Conservation (phyloP, 2,329 filamentous ascomycete genomes). For the Pseudogymnoascus sp. region DNA sequence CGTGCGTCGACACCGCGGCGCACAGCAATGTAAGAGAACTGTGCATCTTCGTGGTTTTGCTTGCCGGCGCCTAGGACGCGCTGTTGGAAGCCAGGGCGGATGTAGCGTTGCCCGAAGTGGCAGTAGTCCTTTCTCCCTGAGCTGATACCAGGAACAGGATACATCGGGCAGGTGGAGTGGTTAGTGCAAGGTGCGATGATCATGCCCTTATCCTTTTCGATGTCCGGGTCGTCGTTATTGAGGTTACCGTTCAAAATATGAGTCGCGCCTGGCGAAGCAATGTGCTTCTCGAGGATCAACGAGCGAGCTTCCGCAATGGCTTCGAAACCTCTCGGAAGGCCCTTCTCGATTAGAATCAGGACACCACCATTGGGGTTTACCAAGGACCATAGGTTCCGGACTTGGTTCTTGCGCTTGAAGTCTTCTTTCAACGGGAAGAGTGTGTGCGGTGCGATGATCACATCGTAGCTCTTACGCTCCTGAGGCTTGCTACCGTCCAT, state of each 20-base stretch:
- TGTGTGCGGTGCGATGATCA: slow-evolving; percentile 82
- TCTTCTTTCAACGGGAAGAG: slow-evolving; percentile 69
- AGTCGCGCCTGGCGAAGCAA: slow-evolving; percentile 50
- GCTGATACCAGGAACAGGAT: slow-evolving; percentile 58
- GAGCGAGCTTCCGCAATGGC: slow-evolving; percentile 78
- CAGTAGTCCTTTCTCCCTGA: slow-evolving; percentile 81
- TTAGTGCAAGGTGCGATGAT: slow-evolving; percentile 78
- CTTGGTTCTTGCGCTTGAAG: slow-evolving; percentile 64
- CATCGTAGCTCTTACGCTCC: slow-evolving; percentile 70
- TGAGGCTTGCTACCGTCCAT: slow-evolving; percentile 48
- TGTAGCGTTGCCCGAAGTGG: slow-evolving; percentile 82
- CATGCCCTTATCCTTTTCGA: slow-evolving; percentile 49
- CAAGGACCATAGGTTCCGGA: slow-evolving; percentile 85
- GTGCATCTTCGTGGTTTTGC: slow-evolving; percentile 80
- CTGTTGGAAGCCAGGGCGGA: slow-evolving; percentile 74
- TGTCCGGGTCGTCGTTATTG: slow-evolving; percentile 19
- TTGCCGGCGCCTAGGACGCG: slow-evolving; percentile 58
- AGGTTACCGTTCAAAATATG: slow-evolving; percentile 29
- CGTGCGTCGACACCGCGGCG: slow-evolving; percentile 60
- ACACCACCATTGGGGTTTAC: slow-evolving; percentile 78
- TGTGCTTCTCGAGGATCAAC: slow-evolving; percentile 66
- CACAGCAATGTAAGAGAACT: slow-evolving; percentile 83
- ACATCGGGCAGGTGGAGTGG: slow-evolving; percentile 84
- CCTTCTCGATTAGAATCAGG: slow-evolving; percentile 82
- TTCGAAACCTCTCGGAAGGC: slow-evolving; percentile 84